phyloP scores from a whole-genome alignment of 2,329 filamentous ascomycete genomes.

The Diaporthe sp. region DNA sequence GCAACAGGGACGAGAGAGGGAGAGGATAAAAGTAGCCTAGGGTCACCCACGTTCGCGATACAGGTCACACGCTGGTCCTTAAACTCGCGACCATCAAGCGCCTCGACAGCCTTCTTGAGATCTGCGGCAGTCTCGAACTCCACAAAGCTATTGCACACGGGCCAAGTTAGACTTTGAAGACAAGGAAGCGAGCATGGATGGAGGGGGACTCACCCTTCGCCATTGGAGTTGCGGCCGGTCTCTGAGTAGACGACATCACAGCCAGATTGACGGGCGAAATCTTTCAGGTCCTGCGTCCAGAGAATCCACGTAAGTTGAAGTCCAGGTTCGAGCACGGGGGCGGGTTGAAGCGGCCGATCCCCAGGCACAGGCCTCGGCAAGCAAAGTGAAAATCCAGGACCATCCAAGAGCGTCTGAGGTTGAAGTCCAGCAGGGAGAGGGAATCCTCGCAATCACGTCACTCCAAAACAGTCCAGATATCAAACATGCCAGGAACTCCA shows the following conservation, averaged over 20 bases:
- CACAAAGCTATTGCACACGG: constrained; percentile 78
- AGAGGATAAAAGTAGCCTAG: constrained; percentile 40
- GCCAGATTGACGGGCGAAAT: constrained; percentile 97
- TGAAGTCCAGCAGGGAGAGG: constrained; percentile 33
- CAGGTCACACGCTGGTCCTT: constrained; percentile 91
- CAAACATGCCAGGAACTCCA: constrained; percentile 32
- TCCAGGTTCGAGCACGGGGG: constrained; percentile 58
- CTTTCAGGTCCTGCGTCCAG: constrained; percentile 96
- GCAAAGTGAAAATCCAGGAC: constrained; percentile 38
- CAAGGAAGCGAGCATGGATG: background rate
- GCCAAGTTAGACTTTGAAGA: constrained; percentile 38
- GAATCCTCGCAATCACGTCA: constrained; percentile 30
- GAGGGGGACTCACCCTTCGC: constrained; percentile 81
- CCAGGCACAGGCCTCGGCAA: constrained; percentile 37
- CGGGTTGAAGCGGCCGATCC: constrained; percentile 36
- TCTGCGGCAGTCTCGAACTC: constrained; percentile 96
- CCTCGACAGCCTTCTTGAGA: constrained; percentile 91
- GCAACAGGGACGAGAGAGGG: constrained; percentile 23
- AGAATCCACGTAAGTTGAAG: constrained; percentile 83
- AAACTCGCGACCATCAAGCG: constrained; percentile 93
- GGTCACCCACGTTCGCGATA: constrained; percentile 81
- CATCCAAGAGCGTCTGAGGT: constrained; percentile 39
- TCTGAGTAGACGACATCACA: constrained; percentile 99
- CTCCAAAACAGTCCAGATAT: constrained; percentile 40
- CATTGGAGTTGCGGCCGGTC: constrained; percentile 91